Percentiles rank a stretch among this genome's conserved stretches.
phyloP scores from a whole-genome alignment of 2,329 filamentous ascomycete genomes.

The Diaporthe sp. region DNA sequence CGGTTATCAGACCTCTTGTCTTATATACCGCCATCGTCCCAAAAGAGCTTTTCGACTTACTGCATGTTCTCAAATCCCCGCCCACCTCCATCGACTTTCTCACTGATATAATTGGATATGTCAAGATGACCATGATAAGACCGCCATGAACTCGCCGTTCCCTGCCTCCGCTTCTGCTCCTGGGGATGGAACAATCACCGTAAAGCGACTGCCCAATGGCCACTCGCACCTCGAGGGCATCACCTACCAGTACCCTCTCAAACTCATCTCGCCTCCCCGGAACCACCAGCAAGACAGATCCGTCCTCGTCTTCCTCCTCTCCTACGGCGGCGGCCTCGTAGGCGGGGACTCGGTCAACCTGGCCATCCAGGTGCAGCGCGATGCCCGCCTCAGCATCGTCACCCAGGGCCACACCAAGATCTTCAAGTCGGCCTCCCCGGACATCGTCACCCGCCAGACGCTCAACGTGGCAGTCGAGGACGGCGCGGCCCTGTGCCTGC shows the following conservation, averaged over 20 bases:
- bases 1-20: neutral
- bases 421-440: conserved; percentile 79
- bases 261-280: conserved; percentile 86
- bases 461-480: conserved; percentile 65
- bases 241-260: conserved; percentile 93
- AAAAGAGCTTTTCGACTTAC: neutral
- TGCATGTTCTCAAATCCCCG: conserved; percentile 38
- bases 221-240: conserved; percentile 80
- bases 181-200: conserved; percentile 83
- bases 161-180: conserved; percentile 79
- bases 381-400: conserved; percentile 76
- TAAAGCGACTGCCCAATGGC: conserved; percentile 78
- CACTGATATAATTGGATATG: conserved; percentile 17
- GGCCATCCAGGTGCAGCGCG: conserved; percentile 72
- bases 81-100: conserved; percentile 16
- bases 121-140: conserved; percentile 53
- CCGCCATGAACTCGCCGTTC: conserved; percentile 77
- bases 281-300: conserved; percentile 71
- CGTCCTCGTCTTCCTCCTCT: conserved; percentile 88
- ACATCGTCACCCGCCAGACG: conserved; percentile 70
- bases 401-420: conserved; percentile 93
- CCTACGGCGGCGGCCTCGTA: conserved; percentile 94
- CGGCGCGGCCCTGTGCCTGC: conserved; percentile 71
- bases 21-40: neutral
- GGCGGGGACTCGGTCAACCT: conserved; percentile 87